Base-by-base conservation (phyloP, 2,329 filamentous ascomycete genomes). In the Furcasterigmium furcatum region DNA sequence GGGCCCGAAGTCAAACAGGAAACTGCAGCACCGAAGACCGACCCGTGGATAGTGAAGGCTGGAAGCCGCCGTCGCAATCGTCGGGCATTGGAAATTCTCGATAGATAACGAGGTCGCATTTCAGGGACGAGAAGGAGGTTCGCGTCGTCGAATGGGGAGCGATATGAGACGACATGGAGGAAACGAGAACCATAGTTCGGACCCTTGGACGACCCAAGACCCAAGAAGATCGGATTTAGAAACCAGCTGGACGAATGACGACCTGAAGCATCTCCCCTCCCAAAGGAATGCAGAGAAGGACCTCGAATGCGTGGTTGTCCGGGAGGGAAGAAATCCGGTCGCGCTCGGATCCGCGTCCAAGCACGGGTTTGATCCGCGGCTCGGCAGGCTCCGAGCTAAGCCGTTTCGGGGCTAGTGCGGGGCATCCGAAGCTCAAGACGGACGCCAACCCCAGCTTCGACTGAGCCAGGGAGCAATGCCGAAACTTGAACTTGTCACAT, bases 401-500 rank as follows among this genome's bases (percentile, higher is more conserved):
- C 44, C 46, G 1, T 9, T 22, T 38, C 2, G 4, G 40, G 46
- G 2, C 40, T 46, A 39, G 39, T 38, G 22, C 24, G 16, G 34
- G 35, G 43, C 25, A 13, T 7, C 19, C 32, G 25, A 44, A 52
- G 45, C 34, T 41, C 44, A n/a, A n/a, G n/a, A n/a, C n/a, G n/a
- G n/a, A n/a, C 49, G 48, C 43, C 49, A 43, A 50, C 43, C 43
- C 45, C 38, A 18, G 16, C 22, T 19, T 41, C 50, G 43, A 46
- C 43, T 24, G 16, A 22, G 18, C n/a, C 34, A 44, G 24, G 34
- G 43, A 45, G 29, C 45, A 16, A 42, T 40, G 44, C 36, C 69
- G 71, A 74, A 74, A 74, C 71, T 58, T 52, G 52, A 57, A 59
- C 58, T 46, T 68, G 71, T 74, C 68, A 63, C 71, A 74, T 63